These are phyloP conservation scores for Chalciporus piperatoides DNA, from an alignment of 1,284 basidiomycete species.

Conservation along the genomic window DNA sequence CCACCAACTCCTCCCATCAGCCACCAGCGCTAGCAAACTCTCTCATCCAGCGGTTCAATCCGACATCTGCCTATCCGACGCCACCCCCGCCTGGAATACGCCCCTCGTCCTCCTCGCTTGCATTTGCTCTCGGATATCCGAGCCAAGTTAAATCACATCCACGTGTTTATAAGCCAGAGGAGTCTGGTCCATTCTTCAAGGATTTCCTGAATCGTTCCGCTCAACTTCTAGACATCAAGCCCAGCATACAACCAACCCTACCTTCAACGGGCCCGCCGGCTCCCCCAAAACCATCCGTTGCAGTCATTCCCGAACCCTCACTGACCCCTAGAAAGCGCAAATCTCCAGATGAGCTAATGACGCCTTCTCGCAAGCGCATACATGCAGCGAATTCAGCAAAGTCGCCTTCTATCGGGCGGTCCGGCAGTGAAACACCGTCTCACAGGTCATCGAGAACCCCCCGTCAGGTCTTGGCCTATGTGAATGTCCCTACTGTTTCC, in stretches of 20 bases:
- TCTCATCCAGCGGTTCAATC: slow-evolving; percentile 55
- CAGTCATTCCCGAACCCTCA: slow-evolving; percentile 36
- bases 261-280: slow-evolving; percentile 13
- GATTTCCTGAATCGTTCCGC: slow-evolving; percentile 57
- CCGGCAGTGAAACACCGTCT: slow-evolving; percentile 23
- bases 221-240: slow-evolving; percentile 29
- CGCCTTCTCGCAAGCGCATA: slow-evolving; percentile 51
- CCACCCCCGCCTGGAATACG: slow-evolving; percentile 61
- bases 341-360: slow-evolving; percentile 41
- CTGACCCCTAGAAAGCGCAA: slow-evolving; percentile 54
- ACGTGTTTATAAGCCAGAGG: slow-evolving; percentile 45
- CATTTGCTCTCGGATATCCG: slow-evolving; percentile 61
- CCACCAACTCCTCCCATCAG: slow-evolving; percentile 43
- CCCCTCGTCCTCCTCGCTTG: slow-evolving; percentile 67
- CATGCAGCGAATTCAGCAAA: slow-evolving; percentile 22
- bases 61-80: slow-evolving; percentile 61
- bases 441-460: slow-evolving; percentile 30
- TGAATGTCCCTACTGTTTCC: slow-evolving; percentile 50
- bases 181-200: slow-evolving; percentile 61
- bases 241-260: slow-evolving; percentile 14
- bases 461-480: slow-evolving; percentile 50
- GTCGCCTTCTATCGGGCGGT: slow-evolving; percentile 10
- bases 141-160: slow-evolving; percentile 31
- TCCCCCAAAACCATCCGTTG: slow-evolving; percentile 8
- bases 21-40: slow-evolving; percentile 54